Conservation (phyloP, 208 protist genomes). For the Paratrypanosoma confusum region DNA sequence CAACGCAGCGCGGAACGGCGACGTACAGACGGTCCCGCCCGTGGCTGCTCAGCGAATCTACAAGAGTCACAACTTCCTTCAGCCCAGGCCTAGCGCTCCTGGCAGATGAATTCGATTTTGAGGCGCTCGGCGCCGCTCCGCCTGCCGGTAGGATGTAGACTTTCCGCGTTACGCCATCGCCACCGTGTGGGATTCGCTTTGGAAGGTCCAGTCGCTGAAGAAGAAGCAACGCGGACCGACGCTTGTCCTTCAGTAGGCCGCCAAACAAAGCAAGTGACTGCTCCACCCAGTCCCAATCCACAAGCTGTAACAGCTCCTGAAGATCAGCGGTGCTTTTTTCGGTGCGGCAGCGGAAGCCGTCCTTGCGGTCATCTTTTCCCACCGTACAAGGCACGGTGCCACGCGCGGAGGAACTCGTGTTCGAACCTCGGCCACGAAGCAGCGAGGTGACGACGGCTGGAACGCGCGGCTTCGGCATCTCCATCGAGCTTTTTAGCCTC, state of each 20-base stretch:
- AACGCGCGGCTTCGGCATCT: conserved; percentile 16
- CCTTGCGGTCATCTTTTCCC: too few relatives aligned
- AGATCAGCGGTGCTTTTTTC: too few relatives aligned
- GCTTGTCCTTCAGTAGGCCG: conserved; percentile 19
- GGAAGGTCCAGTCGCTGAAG: conserved; percentile 36
- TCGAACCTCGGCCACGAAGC: too few relatives aligned
- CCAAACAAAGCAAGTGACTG: conserved; percentile 31
- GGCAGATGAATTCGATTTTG: too few relatives aligned
- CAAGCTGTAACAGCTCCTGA: conserved; percentile 47
- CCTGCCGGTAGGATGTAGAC: too few relatives aligned
- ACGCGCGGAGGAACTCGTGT: too few relatives aligned
- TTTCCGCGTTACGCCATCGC: conserved; percentile 6
- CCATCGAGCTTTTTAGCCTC: conserved; percentile 18
- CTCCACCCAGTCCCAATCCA: conserved; percentile 82
- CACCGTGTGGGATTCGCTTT: conserved; percentile 8
- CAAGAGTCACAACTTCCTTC: too few relatives aligned
- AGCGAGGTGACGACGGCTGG: too few relatives aligned
- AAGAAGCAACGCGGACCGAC: conserved; percentile 36
- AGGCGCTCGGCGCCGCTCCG: too few relatives aligned
- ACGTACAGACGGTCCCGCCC: conserved; percentile 24
- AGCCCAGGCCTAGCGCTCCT: too few relatives aligned
- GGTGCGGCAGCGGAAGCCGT: too few relatives aligned
- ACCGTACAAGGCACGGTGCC: too few relatives aligned
- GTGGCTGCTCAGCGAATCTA: not conserved
- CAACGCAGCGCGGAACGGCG: conserved; percentile 56